A percentile compares a stretch with the other conserved stretches of the same genome.
phyloP scores from a whole-genome alignment of 208 protist genomes.

The Willaertia magna region DNA sequence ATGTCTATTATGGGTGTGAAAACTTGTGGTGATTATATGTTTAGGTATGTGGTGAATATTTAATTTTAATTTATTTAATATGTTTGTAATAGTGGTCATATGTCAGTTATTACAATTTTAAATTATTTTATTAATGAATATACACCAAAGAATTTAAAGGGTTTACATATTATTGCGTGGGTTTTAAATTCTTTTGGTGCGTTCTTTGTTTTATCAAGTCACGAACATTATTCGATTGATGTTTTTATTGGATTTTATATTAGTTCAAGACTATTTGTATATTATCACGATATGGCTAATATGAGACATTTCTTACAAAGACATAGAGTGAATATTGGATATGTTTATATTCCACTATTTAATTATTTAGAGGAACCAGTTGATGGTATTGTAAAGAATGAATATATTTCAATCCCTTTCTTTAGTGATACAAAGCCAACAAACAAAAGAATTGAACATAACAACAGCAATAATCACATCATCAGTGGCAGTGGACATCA shows the following conservation, averaged over 20 bases:
- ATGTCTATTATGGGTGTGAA: slow-evolving; percentile 10
- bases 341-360: neutral
- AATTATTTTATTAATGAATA: slow-evolving; percentile 22
- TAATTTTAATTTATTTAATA: no score
- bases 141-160: slow-evolving; percentile 7
- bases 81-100: no score
- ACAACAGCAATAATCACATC: no score
- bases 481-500: no score
- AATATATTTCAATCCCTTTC: no score
- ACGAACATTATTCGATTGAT: slow-evolving; percentile 23
- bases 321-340: neutral
- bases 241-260: slow-evolving; percentile 23
- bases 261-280: slow-evolving; percentile 2
- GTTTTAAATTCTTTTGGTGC: slow-evolving; percentile 11
- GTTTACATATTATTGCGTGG: slow-evolving; percentile 18
- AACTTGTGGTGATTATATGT: slow-evolving; percentile 28
- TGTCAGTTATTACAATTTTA: slow-evolving; percentile 9
- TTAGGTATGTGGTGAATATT: no score
- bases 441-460: no score
- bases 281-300: slow-evolving; percentile 15
- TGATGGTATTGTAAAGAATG: neutral
- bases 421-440: no score
- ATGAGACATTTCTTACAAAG: neutral
- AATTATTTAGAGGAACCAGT: neutral
- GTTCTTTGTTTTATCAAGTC: slow-evolving; percentile 14